Conservation (phyloP, 305 asterid genomes). For the Fraxinus latifolia region DNA sequence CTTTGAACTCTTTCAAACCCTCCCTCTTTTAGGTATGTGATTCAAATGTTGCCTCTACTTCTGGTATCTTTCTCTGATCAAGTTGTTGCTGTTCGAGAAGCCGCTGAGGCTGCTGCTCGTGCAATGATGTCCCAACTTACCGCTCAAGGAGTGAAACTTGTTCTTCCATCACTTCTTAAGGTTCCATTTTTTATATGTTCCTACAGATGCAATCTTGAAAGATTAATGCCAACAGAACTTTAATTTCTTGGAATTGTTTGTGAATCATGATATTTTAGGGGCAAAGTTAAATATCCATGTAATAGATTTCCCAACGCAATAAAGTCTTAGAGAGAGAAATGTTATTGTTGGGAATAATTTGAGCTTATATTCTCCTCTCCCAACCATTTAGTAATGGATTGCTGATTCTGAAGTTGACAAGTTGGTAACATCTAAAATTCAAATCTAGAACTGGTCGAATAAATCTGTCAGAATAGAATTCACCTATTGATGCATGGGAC, state of each 20-base stretch:
- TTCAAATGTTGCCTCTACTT: slow-evolving; percentile 87
- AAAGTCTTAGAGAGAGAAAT: not conserved
- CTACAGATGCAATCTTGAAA: slow-evolving; percentile 13
- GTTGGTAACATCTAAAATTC: slow-evolving; percentile 13
- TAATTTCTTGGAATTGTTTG: slow-evolving; percentile 12
- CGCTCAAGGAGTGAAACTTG: slow-evolving; percentile 97
- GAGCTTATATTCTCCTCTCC: not conserved
- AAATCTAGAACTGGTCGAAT: not conserved
- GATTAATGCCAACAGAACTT: slow-evolving; percentile 10
- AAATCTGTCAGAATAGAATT: slow-evolving; percentile 8
- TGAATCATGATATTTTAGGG: slow-evolving; percentile 7
- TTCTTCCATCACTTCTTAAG: slow-evolving; percentile 97
- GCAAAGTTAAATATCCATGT: slow-evolving; percentile 10
- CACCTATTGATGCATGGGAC: not conserved
- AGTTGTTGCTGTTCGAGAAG: slow-evolving; percentile 98
- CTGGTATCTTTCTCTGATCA: slow-evolving; percentile 92
- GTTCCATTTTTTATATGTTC: slow-evolving; percentile 33
- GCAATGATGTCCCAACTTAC: slow-evolving; percentile 99
- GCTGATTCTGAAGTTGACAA: slow-evolving; percentile 12
- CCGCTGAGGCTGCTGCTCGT: slow-evolving; percentile 99
- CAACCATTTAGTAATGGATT: not conserved
- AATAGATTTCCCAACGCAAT: slow-evolving; percentile 5
- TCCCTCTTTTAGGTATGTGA: slow-evolving; percentile 68
- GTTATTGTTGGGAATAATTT: slow-evolving; percentile 16
- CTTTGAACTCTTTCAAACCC: not conserved